Evolutionary conservation across 495 filamentous ascomycete genomes (phyloP), one percentile per base, ranked within the genome.

Genomic region (Aspergillus mulundensis): DNA sequence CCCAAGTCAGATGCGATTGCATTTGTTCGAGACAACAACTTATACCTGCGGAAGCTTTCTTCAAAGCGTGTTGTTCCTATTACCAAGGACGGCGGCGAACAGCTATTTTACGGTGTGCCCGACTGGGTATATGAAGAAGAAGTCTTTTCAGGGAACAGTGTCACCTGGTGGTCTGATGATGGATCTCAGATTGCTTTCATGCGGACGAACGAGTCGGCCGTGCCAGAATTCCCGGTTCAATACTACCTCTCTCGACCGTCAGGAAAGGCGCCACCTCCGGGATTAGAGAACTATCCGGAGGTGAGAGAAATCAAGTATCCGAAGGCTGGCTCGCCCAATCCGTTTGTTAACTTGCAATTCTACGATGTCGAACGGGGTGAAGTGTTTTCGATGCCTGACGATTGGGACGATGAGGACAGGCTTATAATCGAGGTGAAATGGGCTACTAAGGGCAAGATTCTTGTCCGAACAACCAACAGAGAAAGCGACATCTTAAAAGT

Each of bases 51-150:
- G 41, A 84, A 86, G 40, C 65, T 97, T 36, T 73, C 80, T 14
- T 78, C 77, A 0, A 61, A 76, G n/a, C 66, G 70, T 6, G 83
- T 91, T 14, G 79, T 76, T 5, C 83, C 85, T 56, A 86, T 98
- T 56, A 98, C 94, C 14, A 86, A 75, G 57, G 91, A 97, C 67
- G 94, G 94, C 38, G 88, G 92, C 0, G 70, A 78, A 2, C 82
- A 97, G 56, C 81, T 94, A 15, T 97, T 98, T 76, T 95, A 97
- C 62, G 94, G 94, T 19, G 84, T 96, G n/a, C 94, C 94, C 0
- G 94, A 98, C 70, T 98, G 94, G 94, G 94, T 98, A 0, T 98
- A 97, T 61, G 94, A 98, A 66, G 94, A 98, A 66, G 94, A 98
- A 70, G 92, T 98, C 6, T 88, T 97, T 60, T 59, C 73, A 1